These are phyloP conservation scores for Sarcodon sp. DNA, from an alignment of 768 basidiomycete species.

Conservation along the genomic window DNA sequence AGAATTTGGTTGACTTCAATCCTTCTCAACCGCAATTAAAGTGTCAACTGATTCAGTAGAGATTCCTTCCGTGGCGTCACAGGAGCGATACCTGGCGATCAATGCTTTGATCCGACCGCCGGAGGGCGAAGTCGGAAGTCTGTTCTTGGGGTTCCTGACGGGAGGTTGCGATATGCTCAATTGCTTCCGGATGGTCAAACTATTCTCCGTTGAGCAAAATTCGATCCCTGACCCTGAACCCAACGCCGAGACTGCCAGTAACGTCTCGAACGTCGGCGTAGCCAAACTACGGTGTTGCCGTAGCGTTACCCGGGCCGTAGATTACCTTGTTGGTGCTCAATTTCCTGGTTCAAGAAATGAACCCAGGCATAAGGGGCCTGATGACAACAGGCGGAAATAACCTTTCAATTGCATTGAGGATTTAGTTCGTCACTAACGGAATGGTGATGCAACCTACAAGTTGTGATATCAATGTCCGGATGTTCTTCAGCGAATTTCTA, in stretches of 20 bases:
- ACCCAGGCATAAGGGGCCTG: conserved; percentile 8
- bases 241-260: conserved; percentile 14
- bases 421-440: neutral
- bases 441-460: conserved; percentile 4
- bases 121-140: neutral
- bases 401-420: neutral
- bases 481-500: conserved; percentile 14
- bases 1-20: too few species aligned
- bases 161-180: conserved; percentile 1
- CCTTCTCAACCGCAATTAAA: neutral
- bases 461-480: conserved; percentile 12
- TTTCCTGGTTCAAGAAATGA: conserved; percentile 1
- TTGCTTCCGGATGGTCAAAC: neutral
- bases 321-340: conserved; percentile 4
- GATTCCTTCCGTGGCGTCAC: conserved; percentile 7
- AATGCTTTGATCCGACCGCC: neutral
- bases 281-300: conserved; percentile 10
- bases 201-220: conserved; percentile 2
- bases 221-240: conserved; percentile 3
- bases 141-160: conserved; percentile 5
- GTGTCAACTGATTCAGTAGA: conserved; percentile 2
- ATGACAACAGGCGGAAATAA: conserved; percentile 5
- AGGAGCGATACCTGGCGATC: neutral
- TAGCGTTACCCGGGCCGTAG: conserved; percentile 4
- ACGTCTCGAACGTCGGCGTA: conserved; percentile 19